These are phyloP conservation scores for Sordariomycetes sp. DNA, from an alignment of 2,329 filamentous ascomycete species.

Conservation along the genomic window DNA sequence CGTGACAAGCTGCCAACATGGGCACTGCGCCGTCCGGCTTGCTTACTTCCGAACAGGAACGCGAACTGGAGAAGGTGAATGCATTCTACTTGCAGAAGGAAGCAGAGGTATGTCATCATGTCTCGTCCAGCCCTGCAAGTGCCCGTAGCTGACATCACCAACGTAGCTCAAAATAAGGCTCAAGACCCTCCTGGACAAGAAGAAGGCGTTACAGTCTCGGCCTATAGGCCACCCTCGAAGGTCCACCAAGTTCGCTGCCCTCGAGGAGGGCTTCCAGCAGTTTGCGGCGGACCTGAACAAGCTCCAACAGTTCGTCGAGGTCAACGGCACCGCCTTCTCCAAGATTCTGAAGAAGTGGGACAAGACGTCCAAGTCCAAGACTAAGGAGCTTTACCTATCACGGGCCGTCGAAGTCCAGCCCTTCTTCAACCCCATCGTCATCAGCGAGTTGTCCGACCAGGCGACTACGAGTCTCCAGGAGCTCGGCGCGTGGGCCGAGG, in stretches of 20 bases:
- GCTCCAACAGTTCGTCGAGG: conserved; percentile 94
- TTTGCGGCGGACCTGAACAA: conserved; percentile 96
- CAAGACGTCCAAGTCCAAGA: conserved; percentile 97
- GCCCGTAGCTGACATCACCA: background rate
- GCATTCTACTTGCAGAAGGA: conserved; percentile 96
- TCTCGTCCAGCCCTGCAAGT: background rate
- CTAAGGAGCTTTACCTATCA: conserved; percentile 93
- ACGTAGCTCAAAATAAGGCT: conserved; percentile 79
- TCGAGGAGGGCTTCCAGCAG: conserved; percentile 94
- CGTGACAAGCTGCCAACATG: background rate
- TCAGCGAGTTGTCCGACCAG: conserved; percentile 91
- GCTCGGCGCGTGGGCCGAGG: conserved; percentile 92
- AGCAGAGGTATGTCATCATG: conserved; percentile 58
- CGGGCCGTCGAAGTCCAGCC: conserved; percentile 94
- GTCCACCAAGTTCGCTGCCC: conserved; percentile 84
- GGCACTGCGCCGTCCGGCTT: conserved; percentile 9
- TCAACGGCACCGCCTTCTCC: conserved; percentile 94
- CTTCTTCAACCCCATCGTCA: conserved; percentile 94
- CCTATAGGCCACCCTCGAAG: conserved; percentile 62
- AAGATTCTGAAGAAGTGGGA: conserved; percentile 99
- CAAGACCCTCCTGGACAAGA: conserved; percentile 88
- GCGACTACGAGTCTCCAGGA: conserved; percentile 93
- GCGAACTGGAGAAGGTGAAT: conserved; percentile 97
- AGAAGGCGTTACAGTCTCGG: conserved; percentile 75
- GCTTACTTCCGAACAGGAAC: conserved; percentile 55